phyloP scores from a whole-genome alignment of 305 asterid genomes.

The Solanum hybrid region DNA sequence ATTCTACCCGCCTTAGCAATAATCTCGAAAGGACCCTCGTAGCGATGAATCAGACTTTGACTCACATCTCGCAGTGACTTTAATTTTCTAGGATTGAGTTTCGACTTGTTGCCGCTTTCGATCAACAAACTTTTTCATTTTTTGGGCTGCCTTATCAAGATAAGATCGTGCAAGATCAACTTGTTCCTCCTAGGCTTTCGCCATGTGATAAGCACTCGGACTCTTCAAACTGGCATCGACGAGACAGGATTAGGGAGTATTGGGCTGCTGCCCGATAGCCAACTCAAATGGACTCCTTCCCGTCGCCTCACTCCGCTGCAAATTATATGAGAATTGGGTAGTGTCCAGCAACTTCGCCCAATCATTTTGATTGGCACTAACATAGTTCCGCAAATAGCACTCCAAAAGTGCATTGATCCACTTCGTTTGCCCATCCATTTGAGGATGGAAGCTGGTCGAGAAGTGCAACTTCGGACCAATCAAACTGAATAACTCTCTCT shows the following conservation, averaged over 20 bases:
- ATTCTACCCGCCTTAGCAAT: not conserved
- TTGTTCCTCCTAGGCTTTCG: not conserved
- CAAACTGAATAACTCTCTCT: not conserved
- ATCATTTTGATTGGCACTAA: too few species aligned
- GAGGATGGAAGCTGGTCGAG: not conserved
- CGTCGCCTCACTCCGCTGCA: not conserved
- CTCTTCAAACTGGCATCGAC: not conserved
- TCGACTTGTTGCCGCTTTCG: not conserved
- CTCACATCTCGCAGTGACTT: not conserved
- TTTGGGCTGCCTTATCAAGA: not conserved
- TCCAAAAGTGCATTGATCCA: not conserved
- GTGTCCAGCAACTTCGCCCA: not conserved
- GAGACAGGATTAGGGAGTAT: not conserved
- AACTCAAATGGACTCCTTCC: not conserved
- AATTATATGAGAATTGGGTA: not conserved
- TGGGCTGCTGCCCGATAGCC: not conserved
- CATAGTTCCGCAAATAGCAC: not conserved
- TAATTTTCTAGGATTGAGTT: not conserved
- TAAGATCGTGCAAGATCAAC: not conserved
- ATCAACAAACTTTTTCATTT: not conserved
- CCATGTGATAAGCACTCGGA: not conserved
- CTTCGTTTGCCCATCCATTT: not conserved
- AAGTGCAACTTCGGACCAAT: too few species aligned
- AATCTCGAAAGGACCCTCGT: not conserved
- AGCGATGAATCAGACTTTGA: not conserved